Percentiles rank a stretch among this genome's conserved stretches.
Evolutionary conservation across 1,139 yeast species (phyloP).

Genomic region (Kodamaea sp.): DNA sequence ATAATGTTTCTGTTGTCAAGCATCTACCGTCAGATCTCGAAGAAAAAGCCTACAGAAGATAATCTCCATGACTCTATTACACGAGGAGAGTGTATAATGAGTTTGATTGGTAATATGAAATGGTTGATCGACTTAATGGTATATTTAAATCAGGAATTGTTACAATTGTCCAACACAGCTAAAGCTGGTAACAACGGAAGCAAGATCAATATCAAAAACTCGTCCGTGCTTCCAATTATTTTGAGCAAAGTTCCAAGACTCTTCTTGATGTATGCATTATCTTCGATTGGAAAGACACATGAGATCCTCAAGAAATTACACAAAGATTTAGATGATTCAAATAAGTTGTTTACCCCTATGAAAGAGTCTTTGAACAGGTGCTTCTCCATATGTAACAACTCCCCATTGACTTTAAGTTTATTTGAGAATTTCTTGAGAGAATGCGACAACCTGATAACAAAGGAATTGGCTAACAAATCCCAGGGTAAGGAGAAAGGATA

Average conservation of each 20-base stretch:
- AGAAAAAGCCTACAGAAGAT: constrained; percentile 52
- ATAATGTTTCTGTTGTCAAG: constrained; percentile 71
- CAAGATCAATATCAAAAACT: constrained; percentile 29
- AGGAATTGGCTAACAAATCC: constrained; percentile 28
- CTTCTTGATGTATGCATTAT: constrained; percentile 65
- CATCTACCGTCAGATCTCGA: constrained; percentile 56
- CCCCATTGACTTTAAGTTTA: constrained; percentile 57
- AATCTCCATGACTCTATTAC: constrained; percentile 54
- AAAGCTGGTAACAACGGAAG: constrained; percentile 19
- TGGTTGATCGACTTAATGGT: constrained; percentile 78
- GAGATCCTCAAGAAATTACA: constrained; percentile 52
- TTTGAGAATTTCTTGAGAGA: constrained; percentile 68
- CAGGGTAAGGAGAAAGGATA: constrained; percentile 31
- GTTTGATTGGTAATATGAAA: constrained; percentile 70
- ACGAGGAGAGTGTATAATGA: constrained; percentile 58
- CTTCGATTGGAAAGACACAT: constrained; percentile 69
- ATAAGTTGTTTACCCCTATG: constrained; percentile 52
- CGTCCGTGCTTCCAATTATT: constrained; percentile 52
- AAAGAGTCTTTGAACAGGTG: constrained; percentile 55
- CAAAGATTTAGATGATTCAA: constrained; percentile 41
- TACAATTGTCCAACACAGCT: constrained; percentile 29
- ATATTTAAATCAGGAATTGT: constrained; percentile 66
- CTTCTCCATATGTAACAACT: constrained; percentile 51
- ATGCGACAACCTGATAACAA: constrained; percentile 36
- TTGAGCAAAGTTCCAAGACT: constrained; percentile 72